Evolutionary conservation across 495 filamentous ascomycete species (phyloP).

Genomic region (Hypomontagnella monticulosa): DNA sequence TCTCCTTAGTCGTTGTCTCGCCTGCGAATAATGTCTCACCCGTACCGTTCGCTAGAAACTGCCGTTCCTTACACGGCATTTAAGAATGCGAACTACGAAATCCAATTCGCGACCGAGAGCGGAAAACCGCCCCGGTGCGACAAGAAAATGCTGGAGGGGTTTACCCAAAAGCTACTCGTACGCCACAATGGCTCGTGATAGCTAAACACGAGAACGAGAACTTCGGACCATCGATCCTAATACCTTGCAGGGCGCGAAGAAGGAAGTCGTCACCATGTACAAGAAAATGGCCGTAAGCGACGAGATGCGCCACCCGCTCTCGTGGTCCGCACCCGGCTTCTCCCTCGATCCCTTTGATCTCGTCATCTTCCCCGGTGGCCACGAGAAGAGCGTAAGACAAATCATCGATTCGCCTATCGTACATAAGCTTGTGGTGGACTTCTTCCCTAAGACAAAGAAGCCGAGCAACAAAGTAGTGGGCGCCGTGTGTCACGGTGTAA

Average conservation of each 20-base stretch:
- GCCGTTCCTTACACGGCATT: constrained; percentile 61
- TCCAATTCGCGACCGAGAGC: constrained; percentile 62
- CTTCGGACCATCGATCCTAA: constrained; percentile 22
- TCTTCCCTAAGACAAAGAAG: constrained; percentile 60
- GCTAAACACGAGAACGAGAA: background rate
- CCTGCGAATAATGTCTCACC: too few species aligned
- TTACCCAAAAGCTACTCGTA: constrained; percentile 64
- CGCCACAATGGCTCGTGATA: constrained; percentile 19
- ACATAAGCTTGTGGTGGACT: constrained; percentile 57
- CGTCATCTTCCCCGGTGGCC: constrained; percentile 63
- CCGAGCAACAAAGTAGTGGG: constrained; percentile 56
- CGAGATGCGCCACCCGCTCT: constrained; percentile 53
- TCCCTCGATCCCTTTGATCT: constrained; percentile 58
- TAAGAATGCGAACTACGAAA: constrained; percentile 60
- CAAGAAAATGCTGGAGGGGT: constrained; percentile 61
- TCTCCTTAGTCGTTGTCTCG: too few species aligned
- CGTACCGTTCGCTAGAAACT: constrained; percentile 51
- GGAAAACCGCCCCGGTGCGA: constrained; percentile 61
- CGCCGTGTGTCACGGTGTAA: constrained; percentile 65
- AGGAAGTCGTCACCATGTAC: constrained; percentile 53
- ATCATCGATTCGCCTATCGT: constrained; percentile 61
- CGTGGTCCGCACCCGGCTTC: constrained; percentile 60
- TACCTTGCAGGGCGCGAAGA: constrained; percentile 56
- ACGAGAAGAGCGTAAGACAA: constrained; percentile 63
- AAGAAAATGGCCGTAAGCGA: constrained; percentile 54